These are phyloP conservation scores for Chaetoceros tenuissimus DNA, from an alignment of 108 stramenopile species.

Conservation along the genomic window DNA sequence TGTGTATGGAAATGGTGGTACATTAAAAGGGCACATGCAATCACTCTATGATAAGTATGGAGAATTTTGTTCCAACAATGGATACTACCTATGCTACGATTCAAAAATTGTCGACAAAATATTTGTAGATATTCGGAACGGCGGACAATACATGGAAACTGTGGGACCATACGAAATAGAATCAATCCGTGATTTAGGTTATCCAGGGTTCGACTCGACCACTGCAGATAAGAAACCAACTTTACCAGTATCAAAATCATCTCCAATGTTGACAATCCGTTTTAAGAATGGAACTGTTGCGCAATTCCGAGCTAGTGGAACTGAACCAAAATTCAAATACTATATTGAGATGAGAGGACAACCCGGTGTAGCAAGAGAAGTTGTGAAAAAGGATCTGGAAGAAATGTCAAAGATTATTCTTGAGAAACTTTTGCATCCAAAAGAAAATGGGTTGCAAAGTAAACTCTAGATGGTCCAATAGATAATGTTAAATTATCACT, in stretches of 20 bases:
- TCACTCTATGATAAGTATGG: slow-evolving; percentile 85
- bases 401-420: slow-evolving; percentile 55
- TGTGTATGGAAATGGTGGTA: slow-evolving; percentile 53
- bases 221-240: slow-evolving; percentile 66
- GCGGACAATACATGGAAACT: slow-evolving; percentile 52
- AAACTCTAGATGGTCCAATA: too few relatives aligned
- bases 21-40: slow-evolving; percentile 56
- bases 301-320: slow-evolving; percentile 94
- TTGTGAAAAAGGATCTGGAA: slow-evolving; percentile 50
- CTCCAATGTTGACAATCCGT: slow-evolving; percentile 91
- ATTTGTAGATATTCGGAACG: slow-evolving; percentile 64
- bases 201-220: slow-evolving; percentile 80
- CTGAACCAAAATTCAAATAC: slow-evolving; percentile 98
- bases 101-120: slow-evolving; percentile 56
- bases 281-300: slow-evolving; percentile 89
- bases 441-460: slow-evolving; percentile 40
- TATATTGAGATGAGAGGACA: slow-evolving; percentile 88
- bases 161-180: slow-evolving; percentile 65
- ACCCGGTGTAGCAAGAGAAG: slow-evolving; percentile 60
- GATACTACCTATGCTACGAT: slow-evolving; percentile 87
- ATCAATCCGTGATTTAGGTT: slow-evolving; percentile 79
- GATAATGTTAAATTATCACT: too few relatives aligned
- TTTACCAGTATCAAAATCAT: slow-evolving; percentile 70
- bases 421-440: slow-evolving; percentile 70
- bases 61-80: slow-evolving; percentile 84